A percentile compares a stretch with the other conserved stretches of the same genome.
Conservation (phyloP, 805 yeast species). For the Saccharomyces eubayanus region DNA sequence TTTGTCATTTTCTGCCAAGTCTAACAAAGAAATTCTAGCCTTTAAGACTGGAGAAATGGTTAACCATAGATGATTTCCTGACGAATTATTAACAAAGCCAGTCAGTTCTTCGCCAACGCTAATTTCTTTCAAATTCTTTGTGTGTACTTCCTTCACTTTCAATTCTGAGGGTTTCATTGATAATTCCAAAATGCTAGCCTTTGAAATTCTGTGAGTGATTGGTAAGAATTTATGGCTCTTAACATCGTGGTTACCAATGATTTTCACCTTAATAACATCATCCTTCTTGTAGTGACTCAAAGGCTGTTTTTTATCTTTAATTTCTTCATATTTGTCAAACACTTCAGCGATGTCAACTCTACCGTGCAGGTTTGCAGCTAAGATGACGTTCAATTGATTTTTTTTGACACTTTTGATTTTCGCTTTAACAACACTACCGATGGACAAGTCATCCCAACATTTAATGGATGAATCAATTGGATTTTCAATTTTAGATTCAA, state of each 20-base stretch:
- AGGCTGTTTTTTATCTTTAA: constrained; percentile 52
- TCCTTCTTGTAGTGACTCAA: constrained; percentile 51
- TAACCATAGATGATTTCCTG: constrained; percentile 57
- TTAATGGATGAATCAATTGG: constrained; percentile 54
- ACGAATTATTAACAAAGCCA: constrained; percentile 59
- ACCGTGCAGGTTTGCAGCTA: constrained; percentile 74
- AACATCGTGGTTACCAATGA: constrained; percentile 71
- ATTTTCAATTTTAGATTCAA: constrained; percentile 34
- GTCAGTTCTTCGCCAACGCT: constrained; percentile 42
- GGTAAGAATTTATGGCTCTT: constrained; percentile 62
- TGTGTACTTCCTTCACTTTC: constrained; percentile 17
- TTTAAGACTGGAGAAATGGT: constrained; percentile 58
- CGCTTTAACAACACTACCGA: constrained; percentile 59
- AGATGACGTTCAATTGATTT: constrained; percentile 63
- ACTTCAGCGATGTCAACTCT: constrained; percentile 70
- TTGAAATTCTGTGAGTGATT: constrained; percentile 48
- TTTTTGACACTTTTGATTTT: constrained; percentile 53
- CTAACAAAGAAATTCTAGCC: constrained; percentile 60
- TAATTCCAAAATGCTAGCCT: constrained; percentile 55
- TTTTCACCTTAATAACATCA: constrained; percentile 48
- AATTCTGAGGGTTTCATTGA: constrained; percentile 42
- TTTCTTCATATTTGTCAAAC: constrained; percentile 45
- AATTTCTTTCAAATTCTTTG: constrained; percentile 36
- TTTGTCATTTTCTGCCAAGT: constrained; percentile 47
- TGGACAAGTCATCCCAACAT: constrained; percentile 41